Evolutionary conservation across 345 rosid genomes (phyloP).

Genomic region (Citrus inodora): DNA sequence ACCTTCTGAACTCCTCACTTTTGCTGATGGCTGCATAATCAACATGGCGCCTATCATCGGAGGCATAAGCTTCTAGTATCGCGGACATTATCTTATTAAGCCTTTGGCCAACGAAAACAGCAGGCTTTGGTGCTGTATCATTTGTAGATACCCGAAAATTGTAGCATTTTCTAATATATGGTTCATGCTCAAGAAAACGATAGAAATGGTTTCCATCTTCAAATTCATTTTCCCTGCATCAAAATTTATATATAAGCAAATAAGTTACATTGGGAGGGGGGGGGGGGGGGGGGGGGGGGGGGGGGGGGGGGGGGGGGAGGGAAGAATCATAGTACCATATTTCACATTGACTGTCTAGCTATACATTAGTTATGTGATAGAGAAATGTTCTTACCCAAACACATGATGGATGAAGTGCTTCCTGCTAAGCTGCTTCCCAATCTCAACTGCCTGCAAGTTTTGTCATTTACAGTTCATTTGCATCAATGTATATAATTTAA

Average conservation of each 20-base stretch:
- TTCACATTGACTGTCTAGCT: background rate
- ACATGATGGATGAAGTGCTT: conserved; percentile 90
- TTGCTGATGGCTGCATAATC: conserved; percentile 60
- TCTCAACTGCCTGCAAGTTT: conserved; percentile 58
- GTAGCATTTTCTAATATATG: conserved; percentile 60
- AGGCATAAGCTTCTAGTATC: conserved; percentile 68
- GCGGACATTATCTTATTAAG: conserved; percentile 75
- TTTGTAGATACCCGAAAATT: conserved; percentile 57
- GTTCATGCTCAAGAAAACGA: conserved; percentile 84
- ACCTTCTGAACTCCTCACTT: conserved; percentile 90
- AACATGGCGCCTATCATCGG: conserved; percentile 57
- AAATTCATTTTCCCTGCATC: conserved; percentile 66
- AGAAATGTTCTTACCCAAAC: conserved; percentile 54
- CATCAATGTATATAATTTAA: background rate
- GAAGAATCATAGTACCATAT: background rate
- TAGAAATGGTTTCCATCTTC: conserved; percentile 81
- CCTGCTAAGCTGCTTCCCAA: conserved; percentile 62
- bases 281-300: too few relatives aligned
- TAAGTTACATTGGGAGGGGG: background rate
- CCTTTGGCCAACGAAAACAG: conserved; percentile 40
- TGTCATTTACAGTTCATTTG: background rate
- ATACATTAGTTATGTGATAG: background rate
- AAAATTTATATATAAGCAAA: background rate
- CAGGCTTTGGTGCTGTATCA: conserved; percentile 57
- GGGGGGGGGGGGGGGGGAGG: too few relatives aligned